Evolutionary conservation across 2,329 filamentous ascomycete species (phyloP).

Genomic region (Nothomitra cinnamomea): DNA sequence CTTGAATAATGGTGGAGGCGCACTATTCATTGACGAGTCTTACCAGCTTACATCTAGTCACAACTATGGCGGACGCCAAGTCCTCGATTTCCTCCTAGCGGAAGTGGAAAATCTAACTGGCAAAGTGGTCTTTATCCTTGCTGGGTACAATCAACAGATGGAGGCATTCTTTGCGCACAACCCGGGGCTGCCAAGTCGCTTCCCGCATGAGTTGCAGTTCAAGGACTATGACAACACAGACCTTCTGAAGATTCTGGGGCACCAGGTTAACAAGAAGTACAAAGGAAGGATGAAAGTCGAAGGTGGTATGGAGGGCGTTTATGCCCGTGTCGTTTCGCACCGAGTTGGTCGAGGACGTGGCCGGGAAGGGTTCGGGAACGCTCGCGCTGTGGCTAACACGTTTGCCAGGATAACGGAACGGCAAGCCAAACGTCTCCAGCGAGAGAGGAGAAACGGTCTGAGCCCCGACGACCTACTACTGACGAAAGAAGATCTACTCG

Average conservation of each 20-base stretch:
- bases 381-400: slow-evolving; percentile 47
- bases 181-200: slow-evolving; percentile 49
- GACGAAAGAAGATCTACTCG: slow-evolving; percentile 52
- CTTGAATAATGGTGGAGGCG: slow-evolving; percentile 43
- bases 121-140: slow-evolving; percentile 54
- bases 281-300: slow-evolving; percentile 39
- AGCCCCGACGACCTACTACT: slow-evolving; percentile 40
- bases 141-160: slow-evolving; percentile 60
- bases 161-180: slow-evolving; percentile 62
- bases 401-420: slow-evolving; percentile 36
- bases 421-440: slow-evolving; percentile 38
- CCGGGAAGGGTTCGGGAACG: slow-evolving; percentile 55
- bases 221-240: slow-evolving; percentile 51
- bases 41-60: slow-evolving; percentile 52
- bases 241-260: slow-evolving; percentile 41
- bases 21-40: slow-evolving; percentile 63
- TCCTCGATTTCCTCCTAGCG: slow-evolving; percentile 53
- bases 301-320: slow-evolving; percentile 40
- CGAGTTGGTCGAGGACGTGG: slow-evolving; percentile 46
- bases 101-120: slow-evolving; percentile 57
- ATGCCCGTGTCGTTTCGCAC: slow-evolving; percentile 42
- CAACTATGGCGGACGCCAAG: slow-evolving; percentile 37
- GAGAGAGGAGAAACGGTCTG: slow-evolving; percentile 26
- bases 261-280: slow-evolving; percentile 38
- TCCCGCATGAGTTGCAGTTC: slow-evolving; percentile 50